Base-by-base conservation (phyloP, 352 stramenopile genomes). In the Globisporangium splendens region DNA sequence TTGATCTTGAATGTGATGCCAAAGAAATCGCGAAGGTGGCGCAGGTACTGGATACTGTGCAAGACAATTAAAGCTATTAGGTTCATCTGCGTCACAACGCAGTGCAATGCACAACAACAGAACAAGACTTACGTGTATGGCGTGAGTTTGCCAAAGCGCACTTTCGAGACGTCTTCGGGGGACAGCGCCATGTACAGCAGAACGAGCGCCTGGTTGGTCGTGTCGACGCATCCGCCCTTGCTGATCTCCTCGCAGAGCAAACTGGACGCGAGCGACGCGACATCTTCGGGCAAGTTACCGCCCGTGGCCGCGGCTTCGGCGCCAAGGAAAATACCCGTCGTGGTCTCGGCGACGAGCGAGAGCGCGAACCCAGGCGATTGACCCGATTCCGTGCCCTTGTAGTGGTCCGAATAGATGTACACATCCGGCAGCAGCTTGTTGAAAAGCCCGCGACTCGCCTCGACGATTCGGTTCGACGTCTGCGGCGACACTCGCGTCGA, bases 391-490 rank as follows among this genome's bases (percentile, higher is more conserved):
- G 84, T 74, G 42, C 91, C 93, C 58, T 95, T 98, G 74, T 99
- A 98, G 63, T 98, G 96, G 77, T 99, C 97, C 35, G 97, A 99
- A 75, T 98, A 97, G 63, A 99, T 99, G 85, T 98, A 99, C 46
- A 99, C 97, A 69, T 99, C 98, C 0, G 97, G 96, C 22, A 99
- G 69, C 41, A 99, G 85, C 62, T 97, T 83, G 71, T 99, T 99
- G 62, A 99, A 98, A 5, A 99, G 70, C 2, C 93, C 97, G n/a
- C 91, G 82, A 62, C 82, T 95, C 1, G 93, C 93, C 65, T 99
- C 97, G 21, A 98, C 97, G 49, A 99, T 97, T 43, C 98, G 88
- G 62, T 99, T 99, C 28, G 96, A 94, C 41, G 96, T 98, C 59
- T 98, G 96, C 4, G 98, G 98, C 20, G 97, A 98, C 54, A 99